These are phyloP conservation scores for Candida morakotiae DNA, from an alignment of 805 yeast species.

Conservation along the genomic window DNA sequence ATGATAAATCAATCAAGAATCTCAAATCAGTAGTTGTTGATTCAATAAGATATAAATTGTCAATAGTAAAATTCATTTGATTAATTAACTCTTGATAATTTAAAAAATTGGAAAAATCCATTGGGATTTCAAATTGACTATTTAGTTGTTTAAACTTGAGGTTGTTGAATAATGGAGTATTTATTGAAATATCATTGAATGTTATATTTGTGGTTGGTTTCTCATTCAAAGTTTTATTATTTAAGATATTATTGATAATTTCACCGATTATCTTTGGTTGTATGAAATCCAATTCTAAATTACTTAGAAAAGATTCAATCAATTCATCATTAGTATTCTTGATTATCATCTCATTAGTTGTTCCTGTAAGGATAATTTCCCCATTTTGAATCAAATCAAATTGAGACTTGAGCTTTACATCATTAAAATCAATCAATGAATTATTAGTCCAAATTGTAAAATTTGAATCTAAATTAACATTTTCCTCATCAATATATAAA, in stretches of 20 bases:
- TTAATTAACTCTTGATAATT: constrained; percentile 2
- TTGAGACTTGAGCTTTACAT: constrained; percentile 1
- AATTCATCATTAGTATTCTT: constrained; percentile 1
- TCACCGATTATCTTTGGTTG: constrained; percentile 13
- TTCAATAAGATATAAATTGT: constrained; percentile 19
- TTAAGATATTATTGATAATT: constrained; percentile 10
- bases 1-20: constrained; percentile 24
- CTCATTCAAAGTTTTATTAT: constrained; percentile 2
- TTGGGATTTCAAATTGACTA: not conserved
- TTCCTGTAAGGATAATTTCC: not conserved
- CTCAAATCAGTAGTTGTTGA: constrained; percentile 19
- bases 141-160: not conserved
- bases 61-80: constrained; percentile 12
- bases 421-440: not conserved
- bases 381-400: not conserved
- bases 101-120: not conserved
- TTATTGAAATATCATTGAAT: constrained; percentile 10
- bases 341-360: not conserved
- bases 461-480: constrained; percentile 2
- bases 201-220: constrained; percentile 11
- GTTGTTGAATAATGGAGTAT: constrained; percentile 8
- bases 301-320: not conserved
- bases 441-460: not conserved
- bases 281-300: constrained; percentile 9
- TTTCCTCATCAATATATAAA: constrained; percentile 2